Conservation (phyloP, 768 basidiomycete genomes). For the Mycena olivaceomarginata region DNA sequence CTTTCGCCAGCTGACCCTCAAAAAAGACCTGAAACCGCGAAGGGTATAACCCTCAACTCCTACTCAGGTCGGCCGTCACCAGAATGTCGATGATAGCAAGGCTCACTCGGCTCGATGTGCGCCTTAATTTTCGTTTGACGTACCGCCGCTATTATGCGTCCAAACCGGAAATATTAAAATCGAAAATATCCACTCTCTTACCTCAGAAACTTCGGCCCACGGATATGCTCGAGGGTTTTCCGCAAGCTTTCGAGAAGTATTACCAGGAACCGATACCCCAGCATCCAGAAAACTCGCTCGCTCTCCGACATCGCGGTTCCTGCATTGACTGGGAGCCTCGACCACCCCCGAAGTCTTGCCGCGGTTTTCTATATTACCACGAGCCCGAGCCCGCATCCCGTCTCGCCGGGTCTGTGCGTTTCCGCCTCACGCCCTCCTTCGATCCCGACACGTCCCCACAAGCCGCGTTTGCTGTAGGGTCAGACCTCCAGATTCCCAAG, state of each 20-base stretch:
- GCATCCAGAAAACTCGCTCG: not conserved
- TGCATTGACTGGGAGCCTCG: not conserved
- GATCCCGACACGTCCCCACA: slow-evolving; percentile 24
- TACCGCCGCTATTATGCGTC: too few species aligned
- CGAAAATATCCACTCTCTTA: not conserved
- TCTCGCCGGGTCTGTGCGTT: slow-evolving; percentile 42
- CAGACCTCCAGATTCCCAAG: slow-evolving; percentile 34
- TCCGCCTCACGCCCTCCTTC: slow-evolving; percentile 40
- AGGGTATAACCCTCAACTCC: too few species aligned
- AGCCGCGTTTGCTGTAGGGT: slow-evolving; percentile 37
- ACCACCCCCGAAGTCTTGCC: slow-evolving; percentile 12
- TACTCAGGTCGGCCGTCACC: too few species aligned
- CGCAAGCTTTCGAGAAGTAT: not conserved
- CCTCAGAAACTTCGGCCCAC: not conserved
- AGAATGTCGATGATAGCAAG: too few species aligned
- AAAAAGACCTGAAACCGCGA: too few species aligned
- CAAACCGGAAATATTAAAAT: not conserved
- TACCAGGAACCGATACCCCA: not conserved
- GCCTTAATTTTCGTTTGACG: not conserved
- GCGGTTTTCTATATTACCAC: slow-evolving; percentile 48
- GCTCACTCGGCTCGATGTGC: not conserved
- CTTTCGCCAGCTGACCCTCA: too few species aligned
- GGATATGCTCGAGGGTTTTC: slow-evolving; percentile 3
- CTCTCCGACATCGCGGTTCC: slow-evolving; percentile 5
- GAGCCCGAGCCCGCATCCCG: slow-evolving; percentile 5